These are phyloP conservation scores for Pinus tabuliformis DNA, from an alignment of 75 land plant species.

Conservation along the genomic window DNA sequence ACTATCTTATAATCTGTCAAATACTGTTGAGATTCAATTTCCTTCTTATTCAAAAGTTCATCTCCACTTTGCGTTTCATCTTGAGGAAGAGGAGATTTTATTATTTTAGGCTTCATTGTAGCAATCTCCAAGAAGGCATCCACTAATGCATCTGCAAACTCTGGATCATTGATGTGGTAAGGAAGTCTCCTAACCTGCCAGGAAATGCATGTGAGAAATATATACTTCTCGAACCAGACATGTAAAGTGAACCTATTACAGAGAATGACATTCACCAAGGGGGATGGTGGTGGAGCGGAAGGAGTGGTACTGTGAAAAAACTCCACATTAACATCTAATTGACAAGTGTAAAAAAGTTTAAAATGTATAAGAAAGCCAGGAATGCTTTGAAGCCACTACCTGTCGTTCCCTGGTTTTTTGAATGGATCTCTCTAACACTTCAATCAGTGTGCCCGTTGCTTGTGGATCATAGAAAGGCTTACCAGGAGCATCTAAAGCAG, in stretches of 20 bases:
- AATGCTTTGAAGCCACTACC: slow-evolving; percentile 27
- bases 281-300: too few relatives aligned
- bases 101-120: slow-evolving; percentile 7
- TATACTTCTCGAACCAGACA: not conserved
- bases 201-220: not conserved
- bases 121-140: slow-evolving; percentile 71
- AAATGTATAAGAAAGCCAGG: not conserved
- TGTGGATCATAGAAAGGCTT: slow-evolving; percentile 90
- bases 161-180: slow-evolving; percentile 82
- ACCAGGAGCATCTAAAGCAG: slow-evolving; percentile 84
- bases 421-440: slow-evolving; percentile 66
- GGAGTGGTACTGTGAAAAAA: too few relatives aligned
- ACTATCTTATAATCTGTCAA: not conserved
- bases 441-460: slow-evolving; percentile 62
- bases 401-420: slow-evolving; percentile 58
- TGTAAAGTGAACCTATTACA: not conserved
- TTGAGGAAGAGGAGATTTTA: not conserved
- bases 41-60: not conserved
- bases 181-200: slow-evolving; percentile 74
- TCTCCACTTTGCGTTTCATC: not conserved
- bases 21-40: not conserved
- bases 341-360: too few relatives aligned
- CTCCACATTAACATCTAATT: too few relatives aligned
- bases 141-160: slow-evolving; percentile 78
- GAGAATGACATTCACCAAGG: not conserved